Evolutionary conservation across 2,329 filamentous ascomycete species (phyloP), one percentile per base, ranked within the genome.

Genomic region (Pleurostoma richardsiae): DNA sequence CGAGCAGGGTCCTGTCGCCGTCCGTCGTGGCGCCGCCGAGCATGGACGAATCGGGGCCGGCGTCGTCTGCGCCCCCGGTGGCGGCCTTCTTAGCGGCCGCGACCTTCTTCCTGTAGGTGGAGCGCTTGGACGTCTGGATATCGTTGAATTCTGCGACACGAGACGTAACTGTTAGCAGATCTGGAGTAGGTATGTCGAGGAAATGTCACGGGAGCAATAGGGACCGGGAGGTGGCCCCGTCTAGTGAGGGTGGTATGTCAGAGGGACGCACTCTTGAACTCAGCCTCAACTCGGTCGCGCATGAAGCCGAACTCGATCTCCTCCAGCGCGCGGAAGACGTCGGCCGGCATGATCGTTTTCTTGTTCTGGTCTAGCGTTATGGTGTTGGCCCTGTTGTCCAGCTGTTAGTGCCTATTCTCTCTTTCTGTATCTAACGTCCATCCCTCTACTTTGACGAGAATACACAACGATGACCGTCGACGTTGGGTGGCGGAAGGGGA

Each of bases 261-360:
- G 19, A 19, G 19, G 19, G 10, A 72, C 82, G 42, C 63, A 89
- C 86, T 90, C 39, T 80, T 79, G 61, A 90, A 85, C 65, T 92
- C 88, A 5, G 82, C 84, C 64, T 92, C 85, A 30, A 92, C 70
- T 31, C 82, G 74, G 47, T 72, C 72, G 10, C 80, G 78, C 47
- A 89, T 71, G 61, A 91, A 90, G n/a, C 74, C 75, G 42, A 88
- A 88, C 62, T 92, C 88, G 41, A 84, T 79, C 36, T 88, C 84
- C n/a, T 86, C 82, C 41, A 94, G 74, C 1, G 87, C 88, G 43
- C 83, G 82, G 59, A 91, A 83, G 39, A 94, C 86, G 60, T 92
- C 87, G 39, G 77, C 75, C 1, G 87, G 86, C 57, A 81, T 77
- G 56, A 94, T 86, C 0, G 87, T 92, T 70, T 91, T 91, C 62